These are phyloP conservation scores for Salvia miltiorrhiza DNA, from an alignment of 257 asterid genomes.

Conservation along the genomic window DNA sequence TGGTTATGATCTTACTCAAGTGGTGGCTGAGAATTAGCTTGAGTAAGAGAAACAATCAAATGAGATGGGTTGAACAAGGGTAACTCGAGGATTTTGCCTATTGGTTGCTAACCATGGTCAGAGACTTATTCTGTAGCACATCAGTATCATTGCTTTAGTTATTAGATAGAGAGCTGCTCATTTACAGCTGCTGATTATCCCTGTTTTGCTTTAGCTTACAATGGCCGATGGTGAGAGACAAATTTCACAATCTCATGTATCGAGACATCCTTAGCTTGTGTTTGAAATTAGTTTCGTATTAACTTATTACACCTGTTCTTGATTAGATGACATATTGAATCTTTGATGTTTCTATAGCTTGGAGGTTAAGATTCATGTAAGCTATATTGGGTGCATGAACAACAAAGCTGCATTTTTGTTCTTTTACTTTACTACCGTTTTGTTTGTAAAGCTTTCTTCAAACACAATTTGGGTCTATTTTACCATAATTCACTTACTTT, in stretches of 20 bases:
- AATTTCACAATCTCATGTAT: conserved; percentile 7
- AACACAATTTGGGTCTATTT: not conserved
- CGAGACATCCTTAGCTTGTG: conserved; percentile 11
- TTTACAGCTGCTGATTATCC: not conserved
- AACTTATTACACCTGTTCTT: not conserved
- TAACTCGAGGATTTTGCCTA: conserved; percentile 9
- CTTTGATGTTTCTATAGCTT: not conserved
- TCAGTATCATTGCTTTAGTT: conserved; percentile 4
- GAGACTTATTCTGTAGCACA: conserved; percentile 23
- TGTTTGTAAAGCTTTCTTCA: conserved; percentile 4
- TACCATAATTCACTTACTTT: not conserved
- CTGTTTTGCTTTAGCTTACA: not conserved
- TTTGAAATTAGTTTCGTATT: conserved; percentile 14
- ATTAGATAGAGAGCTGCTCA: conserved; percentile 20
- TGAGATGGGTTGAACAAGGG: conserved; percentile 18
- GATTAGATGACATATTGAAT: not conserved
- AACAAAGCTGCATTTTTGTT: not conserved
- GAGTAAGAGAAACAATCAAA: conserved; percentile 26
- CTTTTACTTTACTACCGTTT: not conserved
- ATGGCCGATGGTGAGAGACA: conserved; percentile 1
- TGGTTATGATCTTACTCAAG: conserved; percentile 24
- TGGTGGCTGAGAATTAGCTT: conserved; percentile 21
- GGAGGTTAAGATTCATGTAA: not conserved
- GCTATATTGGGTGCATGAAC: conserved; percentile 15
- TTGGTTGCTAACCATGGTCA: conserved; percentile 17